These are phyloP conservation scores for Aspergillus hiratsukae DNA, from an alignment of 2,329 filamentous ascomycete species.

Conservation along the genomic window DNA sequence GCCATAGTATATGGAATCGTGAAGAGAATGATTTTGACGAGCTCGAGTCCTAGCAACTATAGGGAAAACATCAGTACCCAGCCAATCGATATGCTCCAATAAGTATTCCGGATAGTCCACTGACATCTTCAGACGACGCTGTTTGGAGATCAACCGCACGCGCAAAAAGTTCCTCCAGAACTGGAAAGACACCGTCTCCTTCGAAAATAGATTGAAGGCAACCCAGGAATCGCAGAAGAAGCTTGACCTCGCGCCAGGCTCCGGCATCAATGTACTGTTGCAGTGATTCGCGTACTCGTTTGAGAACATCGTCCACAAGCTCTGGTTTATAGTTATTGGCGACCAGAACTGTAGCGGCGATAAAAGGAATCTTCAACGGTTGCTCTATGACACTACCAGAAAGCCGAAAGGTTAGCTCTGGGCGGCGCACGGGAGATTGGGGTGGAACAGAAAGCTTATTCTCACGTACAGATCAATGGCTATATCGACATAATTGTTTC, in stretches of 20 bases:
- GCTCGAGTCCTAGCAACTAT: slow-evolving; percentile 65
- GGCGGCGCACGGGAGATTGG: background rate
- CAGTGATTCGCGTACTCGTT: slow-evolving; percentile 55
- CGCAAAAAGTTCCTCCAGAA: slow-evolving; percentile 85
- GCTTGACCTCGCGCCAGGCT: slow-evolving; percentile 86
- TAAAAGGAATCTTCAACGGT: slow-evolving; percentile 94
- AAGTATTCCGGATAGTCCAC: slow-evolving; percentile 29
- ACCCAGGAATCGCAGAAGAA: slow-evolving; percentile 82
- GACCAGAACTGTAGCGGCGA: slow-evolving; percentile 76
- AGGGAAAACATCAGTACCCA: slow-evolving; percentile 15
- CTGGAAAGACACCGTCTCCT: slow-evolving; percentile 76
- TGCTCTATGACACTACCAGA: slow-evolving; percentile 66
- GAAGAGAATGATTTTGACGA: slow-evolving; percentile 93
- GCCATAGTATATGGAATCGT: slow-evolving; percentile 89
- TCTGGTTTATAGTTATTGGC: slow-evolving; percentile 75
- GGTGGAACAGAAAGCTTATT: background rate
- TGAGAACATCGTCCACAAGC: slow-evolving; percentile 66
- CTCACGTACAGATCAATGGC: slow-evolving; percentile 63
- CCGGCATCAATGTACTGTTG: slow-evolving; percentile 67
- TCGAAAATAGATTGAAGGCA: slow-evolving; percentile 76
- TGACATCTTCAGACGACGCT: slow-evolving; percentile 84
- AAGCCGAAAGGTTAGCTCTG: slow-evolving; percentile 15
- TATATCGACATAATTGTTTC: slow-evolving; percentile 67
- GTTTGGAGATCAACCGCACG: slow-evolving; percentile 92
- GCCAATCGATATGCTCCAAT: background rate